Percentiles rank a stretch among this genome's conserved stretches.
Conservation (phyloP, 2,329 filamentous ascomycete species). For the Talaromyces sp. region DNA sequence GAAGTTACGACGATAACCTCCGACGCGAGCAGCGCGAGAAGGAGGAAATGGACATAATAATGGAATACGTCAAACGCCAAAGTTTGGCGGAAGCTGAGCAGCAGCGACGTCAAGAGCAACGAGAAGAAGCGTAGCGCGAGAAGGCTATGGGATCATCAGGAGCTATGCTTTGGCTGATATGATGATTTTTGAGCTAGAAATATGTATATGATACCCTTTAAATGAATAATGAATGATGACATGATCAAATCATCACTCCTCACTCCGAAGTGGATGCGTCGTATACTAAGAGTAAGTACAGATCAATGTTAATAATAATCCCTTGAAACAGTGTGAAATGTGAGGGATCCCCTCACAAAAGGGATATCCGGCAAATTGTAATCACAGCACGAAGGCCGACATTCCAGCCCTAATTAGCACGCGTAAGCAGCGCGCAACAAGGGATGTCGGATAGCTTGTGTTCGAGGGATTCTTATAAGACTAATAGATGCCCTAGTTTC, state of each 20-base stretch:
- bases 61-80: slow-evolving; percentile 76
- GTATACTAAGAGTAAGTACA: neutral
- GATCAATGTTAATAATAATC: neutral
- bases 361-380: neutral
- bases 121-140: neutral
- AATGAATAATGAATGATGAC: neutral
- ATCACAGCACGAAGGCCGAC: neutral
- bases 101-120: slow-evolving; percentile 2
- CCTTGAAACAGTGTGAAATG: neutral
- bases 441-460: neutral
- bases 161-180: neutral
- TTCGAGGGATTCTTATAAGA: neutral
- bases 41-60: slow-evolving; percentile 67
- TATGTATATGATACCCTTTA: neutral
- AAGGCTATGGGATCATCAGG: neutral
- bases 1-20: slow-evolving; percentile 41
- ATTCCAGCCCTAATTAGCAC: slow-evolving; percentile 8
- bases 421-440: slow-evolving; percentile 11
- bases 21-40: slow-evolving; percentile 48
- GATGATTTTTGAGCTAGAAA: neutral
- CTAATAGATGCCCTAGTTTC: neutral
- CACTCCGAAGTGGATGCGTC: neutral
- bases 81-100: slow-evolving; percentile 47
- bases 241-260: neutral
- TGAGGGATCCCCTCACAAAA: neutral